Base-by-base conservation (phyloP, 2,329 filamentous ascomycete species). In the Arthrobotrys entomopaga region DNA sequence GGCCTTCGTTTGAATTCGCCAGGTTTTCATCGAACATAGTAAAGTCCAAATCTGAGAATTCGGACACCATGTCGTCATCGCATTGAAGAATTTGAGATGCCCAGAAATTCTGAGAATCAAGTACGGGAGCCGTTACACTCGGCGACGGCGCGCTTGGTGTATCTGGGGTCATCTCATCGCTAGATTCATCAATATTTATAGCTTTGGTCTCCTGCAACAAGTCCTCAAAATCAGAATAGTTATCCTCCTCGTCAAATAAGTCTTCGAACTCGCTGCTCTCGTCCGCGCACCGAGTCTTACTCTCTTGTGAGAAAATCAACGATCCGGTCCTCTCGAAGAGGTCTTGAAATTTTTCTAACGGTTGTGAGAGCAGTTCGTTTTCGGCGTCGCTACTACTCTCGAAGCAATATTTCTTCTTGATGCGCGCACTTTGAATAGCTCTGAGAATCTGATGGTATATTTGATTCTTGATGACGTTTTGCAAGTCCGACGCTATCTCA, bases 191-290 rank as follows among this genome's bases (percentile, higher is more conserved):
- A 29, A 48, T 43, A 43, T 26, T 26, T 8, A 58, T 64, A 6
- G 1, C 46, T 4, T 50, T 57, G 13, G 57, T 54, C 19, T 74
- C 70, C 19, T 74, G 50, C 1, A 67, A 16, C 26, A 74, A 48
- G 16, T 74, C 70, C 52, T 74, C 70, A n/a, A 74, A 74, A 26
- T 74, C 70, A 8, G 70, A 74, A 52, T 74, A 67, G n/a, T 67
- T 59, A 16, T 74, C 70, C 15, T 60, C 60, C 16, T 48, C 63
- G 13, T 63, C 69, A 22, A 74, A 74, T 11, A 74, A 15, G 26
- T 74, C 70, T 57, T 74, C 70, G 20, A 74, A 74, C 3, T 74
- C 70, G 24, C 50, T 67, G 4, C 48, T 22, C n/a, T 74, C 70
- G 19, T n/a, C 40, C 11, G 38, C 20, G 6, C 16, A 16, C 19